Conservation (phyloP, 129 eudicot genomes). For the Calendula officinalis region DNA sequence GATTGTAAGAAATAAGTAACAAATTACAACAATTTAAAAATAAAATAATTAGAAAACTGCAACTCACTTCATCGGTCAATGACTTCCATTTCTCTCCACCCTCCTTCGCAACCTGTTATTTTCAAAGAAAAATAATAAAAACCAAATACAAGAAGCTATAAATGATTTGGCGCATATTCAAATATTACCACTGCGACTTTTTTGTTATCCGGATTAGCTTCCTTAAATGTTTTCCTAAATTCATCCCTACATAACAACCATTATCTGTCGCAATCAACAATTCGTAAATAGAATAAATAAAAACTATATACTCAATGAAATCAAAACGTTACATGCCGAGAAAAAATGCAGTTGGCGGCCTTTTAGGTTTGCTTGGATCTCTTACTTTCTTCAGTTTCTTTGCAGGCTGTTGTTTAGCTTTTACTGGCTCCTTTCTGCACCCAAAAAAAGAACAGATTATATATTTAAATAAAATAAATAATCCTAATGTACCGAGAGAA, state of each 20-base stretch:
- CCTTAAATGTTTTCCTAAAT: slow-evolving; percentile 68
- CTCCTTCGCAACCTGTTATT: slow-evolving; percentile 67
- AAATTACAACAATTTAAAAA: too few relatives aligned
- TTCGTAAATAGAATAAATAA: too few relatives aligned
- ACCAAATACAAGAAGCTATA: too few relatives aligned
- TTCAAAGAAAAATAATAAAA: neutral
- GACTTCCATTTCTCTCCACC: slow-evolving; percentile 96
- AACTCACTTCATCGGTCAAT: slow-evolving; percentile 73
- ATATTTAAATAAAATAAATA: too few relatives aligned
- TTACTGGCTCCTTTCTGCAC: slow-evolving; percentile 40
- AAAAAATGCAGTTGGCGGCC: slow-evolving; percentile 87
- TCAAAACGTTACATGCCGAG: slow-evolving; percentile 54
- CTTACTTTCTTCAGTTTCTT: slow-evolving; percentile 53
- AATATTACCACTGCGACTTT: slow-evolving; percentile 47
- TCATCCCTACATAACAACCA: slow-evolving; percentile 57
- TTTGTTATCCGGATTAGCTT: slow-evolving; percentile 68
- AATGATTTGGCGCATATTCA: neutral
- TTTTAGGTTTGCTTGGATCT: slow-evolving; percentile 66
- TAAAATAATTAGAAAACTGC: too few relatives aligned
- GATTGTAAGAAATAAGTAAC: too few relatives aligned
- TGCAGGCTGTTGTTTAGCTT: slow-evolving; percentile 17
- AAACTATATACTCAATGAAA: neutral
- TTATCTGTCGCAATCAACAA: neutral
- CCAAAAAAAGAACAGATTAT: neutral
- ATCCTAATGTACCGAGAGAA: too few relatives aligned